Conservation (phyloP, 176 grass and related monocot species). For the Thalia dealbata region DNA sequence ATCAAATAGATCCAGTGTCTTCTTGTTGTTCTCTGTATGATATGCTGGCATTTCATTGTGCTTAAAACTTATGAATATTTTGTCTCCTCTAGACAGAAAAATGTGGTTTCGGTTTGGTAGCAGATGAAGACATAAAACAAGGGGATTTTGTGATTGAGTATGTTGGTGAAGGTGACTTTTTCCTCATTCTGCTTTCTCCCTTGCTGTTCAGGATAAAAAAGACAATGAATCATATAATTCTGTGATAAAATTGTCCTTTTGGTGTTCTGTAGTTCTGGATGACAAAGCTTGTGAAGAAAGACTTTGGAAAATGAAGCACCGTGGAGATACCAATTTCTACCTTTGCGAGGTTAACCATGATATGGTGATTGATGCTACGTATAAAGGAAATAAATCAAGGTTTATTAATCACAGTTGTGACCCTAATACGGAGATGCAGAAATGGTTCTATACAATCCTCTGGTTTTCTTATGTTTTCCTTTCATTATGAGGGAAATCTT, state of each 20-base stretch:
- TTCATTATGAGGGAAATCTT: constrained; percentile 5
- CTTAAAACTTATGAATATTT: constrained; percentile 13
- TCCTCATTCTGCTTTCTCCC: constrained; percentile 9
- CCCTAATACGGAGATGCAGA: constrained; percentile 96
- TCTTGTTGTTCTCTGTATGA: not conserved
- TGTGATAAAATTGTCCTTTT: constrained; percentile 15
- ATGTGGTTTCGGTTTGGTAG: constrained; percentile 84
- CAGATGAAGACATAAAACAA: constrained; percentile 86
- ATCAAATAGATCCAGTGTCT: not conserved
- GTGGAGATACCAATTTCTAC: constrained; percentile 74
- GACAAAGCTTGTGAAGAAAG: constrained; percentile 88
- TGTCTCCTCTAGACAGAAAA: constrained; percentile 75
- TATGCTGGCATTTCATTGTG: constrained; percentile 8
- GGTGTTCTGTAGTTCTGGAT: constrained; percentile 65
- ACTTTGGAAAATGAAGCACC: constrained; percentile 89
- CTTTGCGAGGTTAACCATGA: constrained; percentile 88
- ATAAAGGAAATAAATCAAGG: constrained; percentile 87
- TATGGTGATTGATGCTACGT: constrained; percentile 93
- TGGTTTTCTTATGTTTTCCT: constrained; percentile 19
- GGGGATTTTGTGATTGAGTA: constrained; percentile 95
- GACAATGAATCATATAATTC: not conserved
- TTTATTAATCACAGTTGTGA: constrained; percentile 99
- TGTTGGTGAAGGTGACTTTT: constrained; percentile 85
- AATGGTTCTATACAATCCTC: constrained; percentile 59
- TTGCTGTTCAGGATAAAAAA: constrained; percentile 4